Conservation (phyloP, 371 early-diverging fungal genomes). For the Phascolomyces articulosus region DNA sequence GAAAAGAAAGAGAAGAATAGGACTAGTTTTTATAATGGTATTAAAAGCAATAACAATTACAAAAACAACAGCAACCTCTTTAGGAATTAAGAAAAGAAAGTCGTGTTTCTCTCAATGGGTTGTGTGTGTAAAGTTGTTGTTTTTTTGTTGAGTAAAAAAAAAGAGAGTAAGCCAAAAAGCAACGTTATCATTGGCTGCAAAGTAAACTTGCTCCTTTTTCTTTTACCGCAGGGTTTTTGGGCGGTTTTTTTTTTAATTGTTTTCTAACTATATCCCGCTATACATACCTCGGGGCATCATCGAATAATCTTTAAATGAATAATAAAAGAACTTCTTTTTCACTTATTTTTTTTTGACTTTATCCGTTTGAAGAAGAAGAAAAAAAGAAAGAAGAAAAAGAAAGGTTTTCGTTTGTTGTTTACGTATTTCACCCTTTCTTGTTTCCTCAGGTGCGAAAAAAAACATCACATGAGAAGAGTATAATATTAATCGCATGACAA, state of each 20-base stretch:
- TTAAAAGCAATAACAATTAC: too few relatives aligned
- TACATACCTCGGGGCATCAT: background rate
- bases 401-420: too few relatives aligned
- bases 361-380: too few relatives aligned
- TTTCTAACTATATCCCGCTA: too few relatives aligned
- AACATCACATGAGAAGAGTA: slow-evolving; percentile 3
- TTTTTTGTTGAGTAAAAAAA: background rate
- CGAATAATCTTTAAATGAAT: background rate
- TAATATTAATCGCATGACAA: background rate
- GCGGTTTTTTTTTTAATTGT: too few relatives aligned
- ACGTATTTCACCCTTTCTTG: background rate
- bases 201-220: background rate
- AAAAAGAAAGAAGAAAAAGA: too few relatives aligned
- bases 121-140: too few relatives aligned
- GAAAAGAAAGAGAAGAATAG: background rate
- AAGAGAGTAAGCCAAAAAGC: background rate
- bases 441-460: background rate
- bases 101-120: too few relatives aligned
- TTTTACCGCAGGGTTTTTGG: background rate
- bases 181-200: background rate
- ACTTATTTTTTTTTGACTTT: too few relatives aligned
- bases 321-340: too few relatives aligned
- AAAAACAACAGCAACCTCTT: too few relatives aligned
- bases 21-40: too few relatives aligned
- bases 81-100: background rate